phyloP scores from a whole-genome alignment of 768 basidiomycete genomes.

The Gyrodon lividus region DNA sequence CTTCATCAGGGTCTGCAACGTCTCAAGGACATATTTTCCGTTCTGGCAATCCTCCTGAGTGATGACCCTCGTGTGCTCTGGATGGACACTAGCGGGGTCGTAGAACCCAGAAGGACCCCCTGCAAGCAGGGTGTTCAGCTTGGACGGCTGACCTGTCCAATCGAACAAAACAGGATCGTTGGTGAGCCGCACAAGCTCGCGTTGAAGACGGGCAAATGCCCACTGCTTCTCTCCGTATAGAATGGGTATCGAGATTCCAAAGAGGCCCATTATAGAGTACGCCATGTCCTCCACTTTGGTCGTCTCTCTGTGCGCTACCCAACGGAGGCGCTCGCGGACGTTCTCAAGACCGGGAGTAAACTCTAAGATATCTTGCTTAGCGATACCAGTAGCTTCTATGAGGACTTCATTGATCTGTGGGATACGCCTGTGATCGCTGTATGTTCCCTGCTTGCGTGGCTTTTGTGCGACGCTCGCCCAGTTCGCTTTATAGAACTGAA shows the following conservation, averaged over 20 bases:
- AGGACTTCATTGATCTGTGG: background rate
- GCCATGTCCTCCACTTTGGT: slow-evolving; percentile 5
- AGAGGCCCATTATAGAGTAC: slow-evolving; percentile 9
- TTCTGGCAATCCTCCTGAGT: background rate
- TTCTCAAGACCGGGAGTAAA: background rate
- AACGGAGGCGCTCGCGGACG: background rate
- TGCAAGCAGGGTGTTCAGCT: slow-evolving; percentile 2
- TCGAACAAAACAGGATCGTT: slow-evolving; percentile 4
- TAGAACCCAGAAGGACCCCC: slow-evolving; percentile 1
- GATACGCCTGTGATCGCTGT: background rate
- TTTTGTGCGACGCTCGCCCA: background rate
- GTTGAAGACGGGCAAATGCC: slow-evolving; percentile 3
- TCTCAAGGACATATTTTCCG: background rate
- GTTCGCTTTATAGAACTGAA: slow-evolving; percentile 4
- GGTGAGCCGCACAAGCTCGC: background rate
- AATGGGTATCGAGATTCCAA: slow-evolving; percentile 22
- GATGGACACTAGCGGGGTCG: background rate
- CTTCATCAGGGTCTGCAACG: background rate
- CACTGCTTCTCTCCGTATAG: slow-evolving; percentile 7
- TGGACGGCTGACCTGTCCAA: slow-evolving; percentile 4
- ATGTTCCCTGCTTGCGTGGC: background rate
- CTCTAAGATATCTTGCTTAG: background rate
- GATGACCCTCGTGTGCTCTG: background rate
- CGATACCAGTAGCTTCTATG: background rate
- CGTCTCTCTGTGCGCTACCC: background rate